Conservation (phyloP, 495 filamentous ascomycete genomes). For the Chaetomium fimeti region DNA sequence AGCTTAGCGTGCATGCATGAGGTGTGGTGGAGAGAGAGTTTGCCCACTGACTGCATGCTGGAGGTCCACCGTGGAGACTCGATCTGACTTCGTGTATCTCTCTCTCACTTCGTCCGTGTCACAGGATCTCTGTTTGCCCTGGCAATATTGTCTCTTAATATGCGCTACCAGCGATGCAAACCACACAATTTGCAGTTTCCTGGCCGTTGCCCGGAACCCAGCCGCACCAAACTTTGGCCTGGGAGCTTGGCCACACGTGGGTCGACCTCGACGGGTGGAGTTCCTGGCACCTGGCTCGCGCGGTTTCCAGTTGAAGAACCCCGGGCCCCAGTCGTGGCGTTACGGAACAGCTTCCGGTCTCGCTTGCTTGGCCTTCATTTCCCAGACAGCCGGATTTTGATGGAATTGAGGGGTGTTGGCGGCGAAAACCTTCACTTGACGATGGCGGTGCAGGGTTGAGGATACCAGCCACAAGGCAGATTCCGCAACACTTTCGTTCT, state of each 20-base stretch:
- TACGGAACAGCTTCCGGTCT: conserved; percentile 13
- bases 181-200: not conserved
- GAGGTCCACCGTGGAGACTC: not conserved
- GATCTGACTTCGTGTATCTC: not conserved
- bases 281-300: not conserved
- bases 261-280: not conserved
- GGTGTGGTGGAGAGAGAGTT: not conserved
- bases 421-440: not conserved
- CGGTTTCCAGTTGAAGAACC: not conserved
- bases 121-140: not conserved
- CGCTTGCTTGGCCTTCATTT: conserved; percentile 14
- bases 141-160: not conserved
- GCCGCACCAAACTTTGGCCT: not conserved
- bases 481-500: not conserved
- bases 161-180: not conserved
- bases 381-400: conserved; percentile 15
- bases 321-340: conserved; percentile 14
- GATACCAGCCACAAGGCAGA: not conserved
- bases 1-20: not conserved
- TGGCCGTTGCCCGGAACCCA: conserved; percentile 3
- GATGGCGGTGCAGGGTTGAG: not conserved
- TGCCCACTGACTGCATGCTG: no score
- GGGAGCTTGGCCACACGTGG: not conserved
- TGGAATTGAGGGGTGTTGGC: not conserved
- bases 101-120: not conserved